phyloP scores from a whole-genome alignment of 1,284 basidiomycete genomes.

The Coniferiporia weirii region DNA sequence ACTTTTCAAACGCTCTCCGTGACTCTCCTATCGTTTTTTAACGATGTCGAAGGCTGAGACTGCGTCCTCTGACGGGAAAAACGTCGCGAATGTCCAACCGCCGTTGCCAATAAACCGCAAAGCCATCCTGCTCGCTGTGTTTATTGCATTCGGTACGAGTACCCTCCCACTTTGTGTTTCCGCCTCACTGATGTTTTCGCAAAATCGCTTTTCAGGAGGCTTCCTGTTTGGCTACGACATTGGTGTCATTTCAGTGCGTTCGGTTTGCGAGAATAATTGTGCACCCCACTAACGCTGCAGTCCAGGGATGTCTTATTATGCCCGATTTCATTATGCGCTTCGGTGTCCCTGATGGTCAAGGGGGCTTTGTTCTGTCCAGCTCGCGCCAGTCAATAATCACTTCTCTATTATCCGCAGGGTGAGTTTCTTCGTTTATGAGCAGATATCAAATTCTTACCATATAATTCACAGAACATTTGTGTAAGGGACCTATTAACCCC shows the following conservation, averaged over 20 bases:
- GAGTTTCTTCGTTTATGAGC: conserved; percentile 20
- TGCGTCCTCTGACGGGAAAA: neutral
- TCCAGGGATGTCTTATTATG: conserved; percentile 76
- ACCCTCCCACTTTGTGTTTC: neutral
- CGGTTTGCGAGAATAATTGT: neutral
- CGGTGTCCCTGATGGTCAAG: conserved; percentile 48
- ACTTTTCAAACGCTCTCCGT: no score
- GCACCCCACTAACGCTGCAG: neutral
- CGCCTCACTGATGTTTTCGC: conserved; percentile 25
- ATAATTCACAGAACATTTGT: conserved; percentile 52
- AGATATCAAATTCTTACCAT: neutral
- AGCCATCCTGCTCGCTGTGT: conserved; percentile 56
- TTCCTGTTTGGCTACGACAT: conserved; percentile 69
- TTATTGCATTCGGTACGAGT: conserved; percentile 45
- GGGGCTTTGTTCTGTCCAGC: conserved; percentile 49
- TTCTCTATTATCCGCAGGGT: conserved; percentile 74
- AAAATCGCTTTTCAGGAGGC: conserved; percentile 12
- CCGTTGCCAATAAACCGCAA: conserved; percentile 45
- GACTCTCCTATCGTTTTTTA: no score
- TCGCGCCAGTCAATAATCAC: conserved; percentile 73
- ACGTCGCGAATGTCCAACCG: neutral
- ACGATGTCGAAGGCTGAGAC: neutral
- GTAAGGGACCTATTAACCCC: conserved; percentile 29
- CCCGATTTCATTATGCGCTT: conserved; percentile 69
- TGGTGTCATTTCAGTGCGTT: conserved; percentile 55